A percentile compares a stretch with the other conserved stretches of the same genome.
Evolutionary conservation across 2,329 filamentous ascomycete genomes (phyloP).

Genomic region (Botrytis medusae): DNA sequence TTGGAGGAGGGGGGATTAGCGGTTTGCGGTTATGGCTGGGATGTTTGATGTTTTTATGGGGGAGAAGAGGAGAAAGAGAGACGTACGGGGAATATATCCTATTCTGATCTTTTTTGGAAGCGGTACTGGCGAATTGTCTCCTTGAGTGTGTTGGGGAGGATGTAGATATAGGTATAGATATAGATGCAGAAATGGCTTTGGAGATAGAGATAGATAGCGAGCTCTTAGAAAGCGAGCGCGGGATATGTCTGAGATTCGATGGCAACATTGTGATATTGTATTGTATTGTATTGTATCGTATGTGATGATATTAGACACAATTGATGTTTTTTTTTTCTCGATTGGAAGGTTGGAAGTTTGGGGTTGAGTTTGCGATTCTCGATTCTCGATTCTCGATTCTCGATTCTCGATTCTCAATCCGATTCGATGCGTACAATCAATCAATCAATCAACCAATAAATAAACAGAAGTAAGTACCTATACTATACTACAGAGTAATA

Average conservation of each 20-base stretch:
- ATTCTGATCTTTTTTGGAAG: not conserved
- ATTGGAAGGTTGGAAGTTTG: no score
- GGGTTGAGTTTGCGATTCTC: no score
- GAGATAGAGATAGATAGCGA: not conserved
- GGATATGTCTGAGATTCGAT: not conserved
- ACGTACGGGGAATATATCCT: conserved; percentile 10
- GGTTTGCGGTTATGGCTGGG: no score
- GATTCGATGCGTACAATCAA: no score
- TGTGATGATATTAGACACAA: not conserved
- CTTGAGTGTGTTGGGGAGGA: not conserved
- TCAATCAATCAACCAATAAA: no score
- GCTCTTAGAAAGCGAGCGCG: not conserved
- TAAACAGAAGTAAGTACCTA: no score
- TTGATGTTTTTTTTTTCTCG: no score
- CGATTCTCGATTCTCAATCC: no score
- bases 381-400: no score
- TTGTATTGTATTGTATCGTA: not conserved
- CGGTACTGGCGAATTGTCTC: conserved; percentile 5
- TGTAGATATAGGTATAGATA: not conserved
- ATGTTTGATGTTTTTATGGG: not conserved
- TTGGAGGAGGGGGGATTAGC: not conserved
- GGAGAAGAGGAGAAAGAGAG: no score
- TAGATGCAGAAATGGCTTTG: not conserved
- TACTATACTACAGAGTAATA: no score
- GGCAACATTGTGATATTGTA: not conserved